Percentiles rank a stretch among this genome's conserved stretches.
phyloP scores from a whole-genome alignment of 2,329 filamentous ascomycete species.

The Exophiala xenobiotica region DNA sequence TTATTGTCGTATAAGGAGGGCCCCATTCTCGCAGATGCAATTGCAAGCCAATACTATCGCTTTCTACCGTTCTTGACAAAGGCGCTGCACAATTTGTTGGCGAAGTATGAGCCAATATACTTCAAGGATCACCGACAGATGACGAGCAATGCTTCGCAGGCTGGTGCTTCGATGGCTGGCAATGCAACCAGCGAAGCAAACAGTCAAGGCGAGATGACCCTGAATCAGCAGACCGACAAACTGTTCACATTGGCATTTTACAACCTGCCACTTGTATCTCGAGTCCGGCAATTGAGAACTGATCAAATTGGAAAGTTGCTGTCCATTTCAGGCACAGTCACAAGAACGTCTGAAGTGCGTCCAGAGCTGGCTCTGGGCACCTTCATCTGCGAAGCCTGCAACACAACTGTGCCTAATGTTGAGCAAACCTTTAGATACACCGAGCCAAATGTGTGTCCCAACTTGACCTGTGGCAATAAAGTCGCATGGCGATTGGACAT shows the following conservation, averaged over 20 bases:
- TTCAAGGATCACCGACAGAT: slow-evolving; percentile 90
- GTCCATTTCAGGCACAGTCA: slow-evolving; percentile 95
- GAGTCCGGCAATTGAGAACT: slow-evolving; percentile 81
- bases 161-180: slow-evolving; percentile 61
- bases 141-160: slow-evolving; percentile 68
- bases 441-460: slow-evolving; percentile 93
- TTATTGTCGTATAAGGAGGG: slow-evolving; percentile 68
- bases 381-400: slow-evolving; percentile 87
- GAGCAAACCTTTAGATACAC: slow-evolving; percentile 98
- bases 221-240: slow-evolving; percentile 95
- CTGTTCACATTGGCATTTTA: slow-evolving; percentile 92
- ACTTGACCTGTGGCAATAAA: slow-evolving; percentile 81
- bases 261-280: slow-evolving; percentile 82
- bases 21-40: slow-evolving; percentile 72
- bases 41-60: slow-evolving; percentile 89
- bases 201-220: slow-evolving; percentile 65
- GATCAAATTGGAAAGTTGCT: slow-evolving; percentile 88
- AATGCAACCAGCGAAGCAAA: slow-evolving; percentile 64
- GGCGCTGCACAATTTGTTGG: slow-evolving; percentile 87
- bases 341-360: slow-evolving; percentile 92
- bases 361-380: slow-evolving; percentile 90
- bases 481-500: slow-evolving; percentile 96
- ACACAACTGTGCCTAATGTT: slow-evolving; percentile 79
- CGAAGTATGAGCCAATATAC: slow-evolving; percentile 91
- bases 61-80: slow-evolving; percentile 89